Conservation (phyloP, 2,329 filamentous ascomycete species). For the Sarocladium brachiariae region DNA sequence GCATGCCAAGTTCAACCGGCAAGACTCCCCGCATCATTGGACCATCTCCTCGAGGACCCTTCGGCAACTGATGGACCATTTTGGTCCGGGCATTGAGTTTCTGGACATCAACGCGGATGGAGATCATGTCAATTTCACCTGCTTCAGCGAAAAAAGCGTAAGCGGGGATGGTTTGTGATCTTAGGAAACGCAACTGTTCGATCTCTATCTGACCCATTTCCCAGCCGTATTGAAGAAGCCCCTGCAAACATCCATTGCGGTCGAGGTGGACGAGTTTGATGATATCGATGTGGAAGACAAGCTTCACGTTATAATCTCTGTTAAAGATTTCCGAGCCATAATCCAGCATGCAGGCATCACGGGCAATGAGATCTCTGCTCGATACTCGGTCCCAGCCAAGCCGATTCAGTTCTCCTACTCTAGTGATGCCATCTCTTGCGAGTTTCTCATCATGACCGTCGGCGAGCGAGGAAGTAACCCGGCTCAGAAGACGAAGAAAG, state of each 20-base stretch:
- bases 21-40: conserved; percentile 63
- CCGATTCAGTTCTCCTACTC: conserved; percentile 69
- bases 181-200: background rate
- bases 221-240: conserved; percentile 72
- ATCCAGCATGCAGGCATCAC: conserved; percentile 67
- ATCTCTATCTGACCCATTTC: background rate
- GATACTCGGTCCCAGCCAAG: conserved; percentile 63
- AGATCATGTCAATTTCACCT: conserved; percentile 70
- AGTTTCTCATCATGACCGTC: conserved; percentile 78
- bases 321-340: conserved; percentile 77
- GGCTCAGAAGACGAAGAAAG: conserved; percentile 41
- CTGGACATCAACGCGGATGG: conserved; percentile 71
- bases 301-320: conserved; percentile 71
- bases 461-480: conserved; percentile 53
- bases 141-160: conserved; percentile 72
- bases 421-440: conserved; percentile 60
- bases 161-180: conserved; percentile 43
- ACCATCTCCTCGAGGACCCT: conserved; percentile 63
- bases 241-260: conserved; percentile 69
- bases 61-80: conserved; percentile 72
- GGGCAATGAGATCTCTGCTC: conserved; percentile 58
- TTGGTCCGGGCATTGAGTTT: conserved; percentile 73
- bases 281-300: conserved; percentile 67
- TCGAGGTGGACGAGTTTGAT: conserved; percentile 71
- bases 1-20: conserved; percentile 67